These are phyloP conservation scores for Neurospora sublineolata DNA, from an alignment of 495 filamentous ascomycete species.

Conservation along the genomic window DNA sequence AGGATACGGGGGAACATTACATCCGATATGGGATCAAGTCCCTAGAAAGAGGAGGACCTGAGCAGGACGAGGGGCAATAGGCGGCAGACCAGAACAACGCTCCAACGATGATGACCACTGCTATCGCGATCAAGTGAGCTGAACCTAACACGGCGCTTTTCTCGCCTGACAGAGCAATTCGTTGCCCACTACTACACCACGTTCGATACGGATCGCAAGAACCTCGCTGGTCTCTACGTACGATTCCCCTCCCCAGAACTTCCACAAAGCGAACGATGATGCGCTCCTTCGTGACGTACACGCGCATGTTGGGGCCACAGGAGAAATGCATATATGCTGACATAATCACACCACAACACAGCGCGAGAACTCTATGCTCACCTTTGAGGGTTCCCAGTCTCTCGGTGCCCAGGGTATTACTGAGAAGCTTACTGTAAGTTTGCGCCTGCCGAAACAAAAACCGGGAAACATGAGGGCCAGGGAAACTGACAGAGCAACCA, in stretches of 20 bases:
- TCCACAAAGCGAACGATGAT: not conserved
- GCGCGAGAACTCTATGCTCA: conserved; percentile 84
- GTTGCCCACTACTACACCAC: conserved; percentile 78
- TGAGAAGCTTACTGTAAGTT: conserved; percentile 61
- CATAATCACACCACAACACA: conserved; percentile 21
- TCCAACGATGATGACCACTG: not conserved
- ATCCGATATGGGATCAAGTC: not conserved
- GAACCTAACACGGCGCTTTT: conserved; percentile 4
- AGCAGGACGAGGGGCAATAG: not conserved
- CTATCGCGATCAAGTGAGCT: not conserved
- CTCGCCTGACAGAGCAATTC: conserved; percentile 55
- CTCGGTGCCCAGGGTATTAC: conserved; percentile 52
- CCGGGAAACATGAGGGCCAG: not conserved
- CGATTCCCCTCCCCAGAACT: conserved; percentile 11
- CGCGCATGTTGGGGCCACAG: not conserved
- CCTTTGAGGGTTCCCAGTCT: conserved; percentile 60
- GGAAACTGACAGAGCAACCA: conserved; percentile 2
- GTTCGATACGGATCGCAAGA: conserved; percentile 57
- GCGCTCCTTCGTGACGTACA: not conserved
- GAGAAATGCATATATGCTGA: not conserved
- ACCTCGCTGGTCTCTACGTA: conserved; percentile 69
- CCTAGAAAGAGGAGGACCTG: not conserved
- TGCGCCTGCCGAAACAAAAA: not conserved
- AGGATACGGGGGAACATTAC: not conserved
- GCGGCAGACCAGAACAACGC: not conserved